Percentiles rank a stretch among this genome's conserved stretches.
phyloP scores from a whole-genome alignment of 2,329 filamentous ascomycete species.

The Alternaria incomplexa region DNA sequence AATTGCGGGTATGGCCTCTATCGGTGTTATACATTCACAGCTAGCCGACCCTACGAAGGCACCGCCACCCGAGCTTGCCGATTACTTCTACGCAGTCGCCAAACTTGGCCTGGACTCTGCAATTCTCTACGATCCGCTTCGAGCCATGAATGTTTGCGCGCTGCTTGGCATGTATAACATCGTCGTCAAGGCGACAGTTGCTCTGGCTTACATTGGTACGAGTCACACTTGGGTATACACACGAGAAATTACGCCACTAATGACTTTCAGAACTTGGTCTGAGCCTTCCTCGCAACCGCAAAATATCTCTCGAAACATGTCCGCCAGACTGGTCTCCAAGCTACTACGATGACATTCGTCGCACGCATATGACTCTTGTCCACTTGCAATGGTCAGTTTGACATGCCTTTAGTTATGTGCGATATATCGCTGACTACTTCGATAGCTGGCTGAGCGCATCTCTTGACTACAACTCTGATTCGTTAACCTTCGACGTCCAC shows the following conservation, averaged over 20 bases:
- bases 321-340: neutral
- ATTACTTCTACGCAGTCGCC: slow-evolving; percentile 25
- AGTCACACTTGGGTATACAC: neutral
- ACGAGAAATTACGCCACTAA: neutral
- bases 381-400: slow-evolving; percentile 13
- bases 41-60: slow-evolving; percentile 1
- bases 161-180: slow-evolving; percentile 31
- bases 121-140: slow-evolving; percentile 20
- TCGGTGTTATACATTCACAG: slow-evolving; percentile 19
- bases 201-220: slow-evolving; percentile 26
- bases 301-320: neutral
- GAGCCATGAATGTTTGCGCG: slow-evolving; percentile 27
- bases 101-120: slow-evolving; percentile 23
- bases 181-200: slow-evolving; percentile 20
- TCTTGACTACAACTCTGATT: slow-evolving; percentile 13
- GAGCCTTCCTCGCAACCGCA: slow-evolving; percentile 14
- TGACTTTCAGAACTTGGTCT: slow-evolving; percentile 19
- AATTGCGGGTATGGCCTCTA: slow-evolving; percentile 23
- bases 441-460: slow-evolving; percentile 25
- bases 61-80: slow-evolving; percentile 15
- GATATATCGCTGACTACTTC: neutral
- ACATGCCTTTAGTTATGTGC: neutral
- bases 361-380: slow-evolving; percentile 22
- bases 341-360: slow-evolving; percentile 14
- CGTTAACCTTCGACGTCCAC: neutral